Conservation (phyloP, 768 basidiomycete species). For the Boletus sp. region DNA sequence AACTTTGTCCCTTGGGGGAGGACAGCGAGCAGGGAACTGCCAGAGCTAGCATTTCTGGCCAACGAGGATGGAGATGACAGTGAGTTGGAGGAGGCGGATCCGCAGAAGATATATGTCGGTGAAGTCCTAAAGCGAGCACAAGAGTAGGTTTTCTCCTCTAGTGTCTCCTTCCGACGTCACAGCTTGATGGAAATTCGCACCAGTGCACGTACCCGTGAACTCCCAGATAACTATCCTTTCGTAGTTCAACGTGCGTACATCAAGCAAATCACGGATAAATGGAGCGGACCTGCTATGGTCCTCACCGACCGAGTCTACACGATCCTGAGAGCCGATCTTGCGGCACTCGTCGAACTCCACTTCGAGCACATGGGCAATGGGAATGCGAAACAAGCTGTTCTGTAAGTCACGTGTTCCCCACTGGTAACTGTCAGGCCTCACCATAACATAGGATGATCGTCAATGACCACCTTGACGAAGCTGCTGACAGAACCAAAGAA, state of each 20-base stretch:
- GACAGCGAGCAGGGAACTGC: constrained; percentile 1
- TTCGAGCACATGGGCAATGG: constrained; percentile 55
- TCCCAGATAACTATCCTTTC: constrained; percentile 66
- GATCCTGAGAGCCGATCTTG: constrained; percentile 39
- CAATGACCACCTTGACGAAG: constrained; percentile 46
- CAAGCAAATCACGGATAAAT: constrained; percentile 38
- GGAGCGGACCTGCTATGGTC: constrained; percentile 44
- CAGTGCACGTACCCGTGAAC: constrained; percentile 68
- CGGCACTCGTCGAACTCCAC: constrained; percentile 42
- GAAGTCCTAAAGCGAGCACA: constrained; percentile 48
- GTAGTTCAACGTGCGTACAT: constrained; percentile 55
- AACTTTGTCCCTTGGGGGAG: constrained; percentile 51
- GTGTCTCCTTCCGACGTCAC: no score
- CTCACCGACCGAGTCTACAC: constrained; percentile 43
- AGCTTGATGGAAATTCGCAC: not conserved
- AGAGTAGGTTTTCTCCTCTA: constrained; percentile 36
- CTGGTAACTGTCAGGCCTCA: not conserved
- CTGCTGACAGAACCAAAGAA: constrained; percentile 36
- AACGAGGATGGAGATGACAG: constrained; percentile 25
- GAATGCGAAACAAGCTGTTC: constrained; percentile 45
- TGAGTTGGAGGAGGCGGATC: no score
- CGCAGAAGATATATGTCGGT: constrained; percentile 42
- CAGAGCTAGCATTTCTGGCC: constrained; percentile 31
- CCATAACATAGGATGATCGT: constrained; percentile 41
- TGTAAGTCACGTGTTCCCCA: constrained; percentile 28